phyloP scores from a whole-genome alignment of 177 flowering plant species.

The Vitis hybrid region DNA sequence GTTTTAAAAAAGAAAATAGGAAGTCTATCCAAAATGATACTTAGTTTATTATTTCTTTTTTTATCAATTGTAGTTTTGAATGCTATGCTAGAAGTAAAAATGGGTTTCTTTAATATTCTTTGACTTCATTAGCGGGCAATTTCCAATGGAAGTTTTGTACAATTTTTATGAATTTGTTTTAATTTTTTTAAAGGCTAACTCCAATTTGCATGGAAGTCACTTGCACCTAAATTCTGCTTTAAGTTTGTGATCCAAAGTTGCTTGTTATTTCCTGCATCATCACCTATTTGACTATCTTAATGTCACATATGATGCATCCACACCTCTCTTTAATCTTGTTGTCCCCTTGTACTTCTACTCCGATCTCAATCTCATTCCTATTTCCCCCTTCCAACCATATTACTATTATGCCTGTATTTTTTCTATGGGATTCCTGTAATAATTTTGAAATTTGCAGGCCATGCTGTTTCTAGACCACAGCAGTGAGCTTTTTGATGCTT shows the following conservation, averaged over 20 bases:
- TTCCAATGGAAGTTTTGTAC: no score
- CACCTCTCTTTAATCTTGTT: background rate
- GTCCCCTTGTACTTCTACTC: background rate
- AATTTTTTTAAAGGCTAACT: background rate
- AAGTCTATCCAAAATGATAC: no score
- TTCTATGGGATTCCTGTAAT: background rate
- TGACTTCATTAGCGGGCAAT: no score
- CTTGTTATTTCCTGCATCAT: background rate
- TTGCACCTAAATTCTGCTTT: background rate
- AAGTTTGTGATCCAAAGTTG: background rate
- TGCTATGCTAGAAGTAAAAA: no score
- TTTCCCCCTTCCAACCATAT: background rate
- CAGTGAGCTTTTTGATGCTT: conserved; percentile 39
- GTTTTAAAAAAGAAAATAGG: no score
- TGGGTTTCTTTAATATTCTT: no score
- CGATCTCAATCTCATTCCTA: no score
- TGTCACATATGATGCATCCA: background rate
- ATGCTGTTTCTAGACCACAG: conserved; percentile 66
- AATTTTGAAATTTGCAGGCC: conserved; percentile 44
- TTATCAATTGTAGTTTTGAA: no score
- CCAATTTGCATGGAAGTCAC: background rate
- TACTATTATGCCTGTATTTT: background rate
- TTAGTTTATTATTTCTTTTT: no score
- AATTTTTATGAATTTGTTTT: background rate
- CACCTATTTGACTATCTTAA: background rate